A percentile compares a stretch with the other conserved stretches of the same genome.
Evolutionary conservation across 108 stramenopile genomes (phyloP).

Genomic region (Chaetoceros muelleri): DNA sequence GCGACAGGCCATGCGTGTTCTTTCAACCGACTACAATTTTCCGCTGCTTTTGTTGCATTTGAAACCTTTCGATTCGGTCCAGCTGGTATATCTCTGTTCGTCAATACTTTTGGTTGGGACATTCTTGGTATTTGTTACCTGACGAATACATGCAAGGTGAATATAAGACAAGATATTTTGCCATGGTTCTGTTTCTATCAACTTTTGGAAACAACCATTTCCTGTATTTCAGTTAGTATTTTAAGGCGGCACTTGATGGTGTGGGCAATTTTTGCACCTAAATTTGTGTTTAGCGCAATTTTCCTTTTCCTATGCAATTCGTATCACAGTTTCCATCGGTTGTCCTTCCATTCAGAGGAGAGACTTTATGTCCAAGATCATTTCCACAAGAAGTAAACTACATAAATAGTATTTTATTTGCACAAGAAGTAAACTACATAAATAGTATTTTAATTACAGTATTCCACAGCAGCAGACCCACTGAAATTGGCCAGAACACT

Average conservation of each 20-base stretch:
- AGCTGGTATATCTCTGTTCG: conserved; percentile 59
- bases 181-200: conserved; percentile 54
- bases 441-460: too few species aligned
- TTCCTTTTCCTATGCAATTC: conserved; percentile 18
- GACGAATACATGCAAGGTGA: not conserved
- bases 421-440: too few species aligned
- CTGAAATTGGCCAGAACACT: not conserved
- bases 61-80: conserved; percentile 50
- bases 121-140: conserved; percentile 42
- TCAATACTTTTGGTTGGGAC: conserved; percentile 85
- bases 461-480: too few species aligned
- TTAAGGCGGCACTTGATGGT: conserved; percentile 79
- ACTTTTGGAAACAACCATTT: conserved; percentile 44
- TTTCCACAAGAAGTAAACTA: too few species aligned
- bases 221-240: conserved; percentile 67
- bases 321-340: too few species aligned
- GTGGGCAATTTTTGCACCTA: conserved; percentile 82
- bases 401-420: too few species aligned
- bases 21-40: conserved; percentile 70
- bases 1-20: conserved; percentile 74
- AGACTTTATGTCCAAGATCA: too few species aligned
- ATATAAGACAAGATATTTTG: conserved; percentile 26
- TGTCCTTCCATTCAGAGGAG: too few species aligned
- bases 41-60: conserved; percentile 77
- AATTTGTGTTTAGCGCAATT: conserved; percentile 61